Conservation (phyloP, 352 stramenopile genomes). For the Phytophthora boehmeriae region DNA sequence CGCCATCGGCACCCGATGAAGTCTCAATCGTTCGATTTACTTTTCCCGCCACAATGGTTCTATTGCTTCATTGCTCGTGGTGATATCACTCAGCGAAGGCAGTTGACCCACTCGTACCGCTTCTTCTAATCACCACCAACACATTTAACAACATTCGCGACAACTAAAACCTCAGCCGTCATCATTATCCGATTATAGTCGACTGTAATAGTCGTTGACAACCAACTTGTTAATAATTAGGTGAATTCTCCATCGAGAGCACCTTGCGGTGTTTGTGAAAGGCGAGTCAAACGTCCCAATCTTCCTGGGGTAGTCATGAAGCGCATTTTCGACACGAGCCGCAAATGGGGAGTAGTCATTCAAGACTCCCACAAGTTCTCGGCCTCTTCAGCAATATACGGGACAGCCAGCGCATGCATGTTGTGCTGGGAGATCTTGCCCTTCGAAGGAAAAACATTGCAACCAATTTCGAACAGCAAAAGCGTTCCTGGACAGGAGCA, state of each 20-base stretch:
- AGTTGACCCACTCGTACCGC: too few species aligned
- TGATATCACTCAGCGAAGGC: too few species aligned
- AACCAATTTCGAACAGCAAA: not conserved
- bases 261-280: constrained; percentile 51
- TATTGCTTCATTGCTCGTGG: too few species aligned
- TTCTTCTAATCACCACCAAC: too few species aligned
- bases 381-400: constrained; percentile 42
- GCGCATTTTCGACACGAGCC: constrained; percentile 48
- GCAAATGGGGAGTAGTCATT: constrained; percentile 52
- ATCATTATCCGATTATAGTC: constrained; percentile 27
- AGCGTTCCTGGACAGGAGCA: not conserved
- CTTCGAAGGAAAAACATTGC: constrained; percentile 21
- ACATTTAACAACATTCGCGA: not conserved
- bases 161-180: constrained; percentile 24
- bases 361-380: constrained; percentile 52
- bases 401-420: constrained; percentile 44
- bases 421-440: constrained; percentile 52
- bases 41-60: too few species aligned
- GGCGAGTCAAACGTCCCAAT: constrained; percentile 45
- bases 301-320: constrained; percentile 56
- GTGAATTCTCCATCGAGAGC: constrained; percentile 36
- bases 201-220: not conserved
- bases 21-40: too few species aligned
- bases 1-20: too few species aligned
- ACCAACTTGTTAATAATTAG: constrained; percentile 6